Evolutionary conservation across 805 yeast genomes (phyloP), one percentile per base, ranked within the genome.

Genomic region (Candida easanensis): DNA sequence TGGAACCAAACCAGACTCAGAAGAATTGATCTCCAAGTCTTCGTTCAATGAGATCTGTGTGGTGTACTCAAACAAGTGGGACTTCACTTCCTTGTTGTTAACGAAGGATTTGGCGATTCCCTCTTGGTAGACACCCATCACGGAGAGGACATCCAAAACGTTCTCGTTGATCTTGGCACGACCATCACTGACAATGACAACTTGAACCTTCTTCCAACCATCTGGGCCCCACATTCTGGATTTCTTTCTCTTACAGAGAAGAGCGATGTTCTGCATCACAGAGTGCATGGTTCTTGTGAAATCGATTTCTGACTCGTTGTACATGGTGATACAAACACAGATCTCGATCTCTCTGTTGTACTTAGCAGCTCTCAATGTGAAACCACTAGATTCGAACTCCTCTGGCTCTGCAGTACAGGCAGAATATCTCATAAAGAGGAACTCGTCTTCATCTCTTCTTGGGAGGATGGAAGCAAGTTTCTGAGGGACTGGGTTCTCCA

Each of bases 161-260:
- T 95, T 85, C 19, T 86, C 86, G 54, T 80, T 75, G 36, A 93
- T 83, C 58, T 91, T 91, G 45, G 84, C 79, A 66, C 99, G 81
- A 56, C 99, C 99, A 68, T 93, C 99, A 37, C 96, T 80, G 18
- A 93, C 86, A 54, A 93, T 83, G 43, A 87, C 72, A 13, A 93
- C 97, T 41, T 91, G 97, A 17, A 93, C 83, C 65, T 91, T 93
- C 60, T 93, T 89, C 99, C 99, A 93, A 20, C 96, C 85, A 46
- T 90, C 95, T 52, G 82, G 81, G 4, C 99, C 98, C 99, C 99
- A 93, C 15, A 86, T 84, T 39, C 84, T 72, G 31, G 96, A 85
- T 61, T 81, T 84, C 42, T 76, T 74, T 63, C 99, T 79, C 14
- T 84, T 78, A 60, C 96, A 80, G 40, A 93, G 70, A 58, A 89